phyloP scores from a whole-genome alignment of 371 early-diverging fungal genomes.

The Syncephalastrum racemosum region DNA sequence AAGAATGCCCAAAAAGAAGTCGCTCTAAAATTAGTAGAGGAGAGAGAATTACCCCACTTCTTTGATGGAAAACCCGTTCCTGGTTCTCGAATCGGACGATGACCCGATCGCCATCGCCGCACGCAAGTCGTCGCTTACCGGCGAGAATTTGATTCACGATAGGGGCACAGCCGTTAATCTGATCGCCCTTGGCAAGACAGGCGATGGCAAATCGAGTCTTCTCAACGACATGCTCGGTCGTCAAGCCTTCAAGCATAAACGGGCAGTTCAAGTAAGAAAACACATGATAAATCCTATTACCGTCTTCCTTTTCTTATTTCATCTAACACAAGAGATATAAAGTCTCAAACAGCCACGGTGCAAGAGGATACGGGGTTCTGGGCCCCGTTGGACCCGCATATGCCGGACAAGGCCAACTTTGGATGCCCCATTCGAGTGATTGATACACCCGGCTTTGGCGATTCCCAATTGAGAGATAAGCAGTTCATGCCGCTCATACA shows the following conservation, averaged over 20 bases:
- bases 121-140: slow-evolving; percentile 1
- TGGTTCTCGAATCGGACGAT: slow-evolving; percentile 24
- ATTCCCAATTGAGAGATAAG: slow-evolving; percentile 34
- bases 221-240: slow-evolving; percentile 41
- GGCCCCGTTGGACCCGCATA: slow-evolving; percentile 38
- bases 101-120: slow-evolving; percentile 39
- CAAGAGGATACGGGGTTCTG: slow-evolving; percentile 33
- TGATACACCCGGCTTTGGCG: slow-evolving; percentile 49
- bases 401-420: slow-evolving; percentile 28
- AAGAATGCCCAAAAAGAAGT: neutral
- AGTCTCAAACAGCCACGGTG: slow-evolving; percentile 44
- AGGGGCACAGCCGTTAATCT: slow-evolving; percentile 15
- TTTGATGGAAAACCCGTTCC: slow-evolving; percentile 20
- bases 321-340: slow-evolving; percentile 5
- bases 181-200: slow-evolving; percentile 46
- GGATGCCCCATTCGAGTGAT: slow-evolving; percentile 32
- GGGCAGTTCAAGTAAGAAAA: slow-evolving; percentile 29
- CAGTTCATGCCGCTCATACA: slow-evolving; percentile 29
- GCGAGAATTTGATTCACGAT: slow-evolving; percentile 4
- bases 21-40: too few species aligned
- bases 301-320: neutral
- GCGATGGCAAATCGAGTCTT: slow-evolving; percentile 49
- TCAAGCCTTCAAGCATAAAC: slow-evolving; percentile 37
- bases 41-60: too few species aligned
- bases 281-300: neutral